Conservation (phyloP, 2,329 filamentous ascomycete genomes). For the Claviceps capensis region DNA sequence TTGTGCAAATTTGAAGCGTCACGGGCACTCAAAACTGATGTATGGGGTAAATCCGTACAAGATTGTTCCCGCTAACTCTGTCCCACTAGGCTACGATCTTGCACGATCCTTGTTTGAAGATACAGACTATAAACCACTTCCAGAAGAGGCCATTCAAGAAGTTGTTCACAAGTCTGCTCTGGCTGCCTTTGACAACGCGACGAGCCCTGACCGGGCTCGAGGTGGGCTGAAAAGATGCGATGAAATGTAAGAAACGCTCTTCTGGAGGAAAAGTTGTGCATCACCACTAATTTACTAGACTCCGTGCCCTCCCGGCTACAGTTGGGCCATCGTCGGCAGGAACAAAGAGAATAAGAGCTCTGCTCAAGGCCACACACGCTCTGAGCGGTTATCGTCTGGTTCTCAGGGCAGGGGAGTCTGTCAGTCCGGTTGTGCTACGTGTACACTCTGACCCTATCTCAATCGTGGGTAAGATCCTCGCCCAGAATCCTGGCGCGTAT, state of each 20-base stretch:
- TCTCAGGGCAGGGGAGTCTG: slow-evolving; percentile 66
- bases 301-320: slow-evolving; percentile 48
- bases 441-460: slow-evolving; percentile 62
- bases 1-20: background rate
- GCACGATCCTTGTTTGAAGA: slow-evolving; percentile 49
- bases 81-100: slow-evolving; percentile 41
- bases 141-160: slow-evolving; percentile 37
- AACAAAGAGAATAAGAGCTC: slow-evolving; percentile 41
- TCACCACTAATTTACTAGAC: slow-evolving; percentile 24
- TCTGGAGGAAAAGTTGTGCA: background rate
- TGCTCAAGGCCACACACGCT: slow-evolving; percentile 60
- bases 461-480: slow-evolving; percentile 58
- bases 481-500: slow-evolving; percentile 63
- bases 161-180: slow-evolving; percentile 51
- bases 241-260: slow-evolving; percentile 45
- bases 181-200: slow-evolving; percentile 66
- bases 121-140: slow-evolving; percentile 33
- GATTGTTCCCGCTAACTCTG: slow-evolving; percentile 5
- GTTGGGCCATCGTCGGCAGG: slow-evolving; percentile 38
- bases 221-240: slow-evolving; percentile 67
- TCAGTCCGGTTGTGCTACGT: slow-evolving; percentile 65
- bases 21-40: background rate
- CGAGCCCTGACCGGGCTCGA: slow-evolving; percentile 63
- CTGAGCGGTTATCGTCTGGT: slow-evolving; percentile 66
- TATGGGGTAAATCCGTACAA: too few species aligned